Evolutionary conservation across 1,284 basidiomycete genomes (phyloP), one percentile per base, ranked within the genome.

Genomic region (Moesziomyces globuligerus): DNA sequence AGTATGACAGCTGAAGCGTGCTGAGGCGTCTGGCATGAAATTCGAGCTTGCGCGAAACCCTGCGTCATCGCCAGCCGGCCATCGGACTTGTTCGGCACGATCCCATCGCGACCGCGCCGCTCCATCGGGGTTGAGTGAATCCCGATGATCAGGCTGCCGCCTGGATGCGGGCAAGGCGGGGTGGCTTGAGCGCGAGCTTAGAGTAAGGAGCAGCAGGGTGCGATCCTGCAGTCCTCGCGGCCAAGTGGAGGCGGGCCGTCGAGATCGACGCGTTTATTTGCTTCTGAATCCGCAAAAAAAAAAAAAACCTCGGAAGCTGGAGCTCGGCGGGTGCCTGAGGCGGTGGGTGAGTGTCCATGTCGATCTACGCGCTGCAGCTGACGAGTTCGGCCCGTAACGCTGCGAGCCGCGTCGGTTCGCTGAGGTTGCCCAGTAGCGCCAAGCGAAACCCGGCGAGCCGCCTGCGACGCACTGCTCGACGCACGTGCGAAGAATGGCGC

Each of bases 171-270:
- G 3, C 37, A 17, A 36, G 15, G 10, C 17, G 37, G 25, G 39
- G 20, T 29, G 26, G 37, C 20, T n/a, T 5, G 26, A 37, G 26
- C 17, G 21, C 7, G 15, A 39, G 53, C 23, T 62, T 62, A 56
- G 42, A 41, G 43, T 50, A 56, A 51, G 29, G 29, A 9, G 48
- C 29, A 25, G 59, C 53, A 51, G 9, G 23, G 21, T 45, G 51
- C 59, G 59, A 62, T 56, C 53, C 48, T 54, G 42, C 47, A 49
- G 51, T 34, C 39, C 21, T 55, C 38, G 24, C 46, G 34, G 15
- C 10, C 38, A 49, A 45, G 60, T 64, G 60, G 60, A 64, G 60
- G 54, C 21, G 10, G 36, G 60, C 36, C 54, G 46, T 15, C 6
- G 20, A 42, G 60, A 64, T 64, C 60, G 60, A 57, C 53, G 60